Percentiles rank a stretch among this genome's conserved stretches.
These are phyloP conservation scores for Globisporangium solare DNA, from an alignment of 352 stramenopile genomes.

Conservation along the genomic window DNA sequence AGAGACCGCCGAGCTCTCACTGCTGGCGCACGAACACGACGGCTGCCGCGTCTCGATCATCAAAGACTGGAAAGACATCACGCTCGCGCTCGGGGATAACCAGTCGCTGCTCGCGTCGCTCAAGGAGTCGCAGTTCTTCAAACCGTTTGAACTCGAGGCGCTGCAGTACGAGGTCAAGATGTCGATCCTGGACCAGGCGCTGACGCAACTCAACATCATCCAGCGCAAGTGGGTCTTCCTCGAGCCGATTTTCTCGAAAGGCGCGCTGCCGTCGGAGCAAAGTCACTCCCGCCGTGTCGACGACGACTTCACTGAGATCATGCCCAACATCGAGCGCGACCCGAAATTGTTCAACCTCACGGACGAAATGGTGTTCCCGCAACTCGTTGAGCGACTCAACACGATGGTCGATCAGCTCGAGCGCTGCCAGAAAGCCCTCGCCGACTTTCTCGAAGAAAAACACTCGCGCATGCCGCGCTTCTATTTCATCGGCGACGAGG, in stretches of 20 bases:
- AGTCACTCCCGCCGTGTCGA: constrained; percentile 90
- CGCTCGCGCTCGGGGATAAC: constrained; percentile 93
- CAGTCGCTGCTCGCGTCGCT: constrained; percentile 92
- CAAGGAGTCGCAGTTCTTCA: constrained; percentile 96
- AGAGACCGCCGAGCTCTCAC: constrained; percentile 86
- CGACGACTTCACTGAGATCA: constrained; percentile 93
- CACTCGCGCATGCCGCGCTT: constrained; percentile 92
- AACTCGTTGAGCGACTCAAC: constrained; percentile 69
- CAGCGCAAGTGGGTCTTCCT: constrained; percentile 97
- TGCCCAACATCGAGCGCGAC: constrained; percentile 82
- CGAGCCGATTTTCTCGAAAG: constrained; percentile 94
- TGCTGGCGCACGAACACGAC: constrained; percentile 87
- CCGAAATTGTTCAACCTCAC: constrained; percentile 91
- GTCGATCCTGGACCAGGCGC: constrained; percentile 71
- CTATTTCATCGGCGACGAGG: constrained; percentile 96
- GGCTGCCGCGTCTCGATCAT: constrained; percentile 85
- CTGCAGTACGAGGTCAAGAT: constrained; percentile 91
- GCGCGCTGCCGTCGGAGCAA: constrained; percentile 90
- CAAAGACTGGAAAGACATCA: constrained; percentile 95
- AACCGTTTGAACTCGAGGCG: constrained; percentile 90
- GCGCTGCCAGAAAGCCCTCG: constrained; percentile 91
- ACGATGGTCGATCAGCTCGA: constrained; percentile 93
- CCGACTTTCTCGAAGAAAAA: constrained; percentile 94
- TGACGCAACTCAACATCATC: constrained; percentile 87
- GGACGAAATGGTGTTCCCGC: constrained; percentile 89